A percentile compares a stretch with the other conserved stretches of the same genome.
phyloP scores from a whole-genome alignment of 495 filamentous ascomycete species.

The Pseudomonodictys pantanalensis region DNA sequence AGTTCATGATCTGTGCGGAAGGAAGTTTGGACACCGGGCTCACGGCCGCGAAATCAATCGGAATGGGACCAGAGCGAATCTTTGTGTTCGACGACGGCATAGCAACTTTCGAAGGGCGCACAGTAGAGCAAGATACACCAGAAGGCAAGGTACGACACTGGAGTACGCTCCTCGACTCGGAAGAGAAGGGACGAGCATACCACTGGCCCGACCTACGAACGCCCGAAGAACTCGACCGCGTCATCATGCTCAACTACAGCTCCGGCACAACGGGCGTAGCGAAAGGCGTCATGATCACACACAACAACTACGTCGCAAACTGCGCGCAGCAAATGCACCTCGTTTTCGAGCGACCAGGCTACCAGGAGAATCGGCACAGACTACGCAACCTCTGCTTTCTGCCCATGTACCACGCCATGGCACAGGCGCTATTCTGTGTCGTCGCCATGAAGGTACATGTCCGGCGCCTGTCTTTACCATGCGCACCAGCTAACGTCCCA shows the following conservation, averaged over 20 bases:
- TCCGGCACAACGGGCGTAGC: slow-evolving; percentile 79
- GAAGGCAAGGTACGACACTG: slow-evolving; percentile 34
- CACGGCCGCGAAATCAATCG: slow-evolving; percentile 33
- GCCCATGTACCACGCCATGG: slow-evolving; percentile 65
- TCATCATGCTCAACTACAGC: slow-evolving; percentile 61
- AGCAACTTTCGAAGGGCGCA: slow-evolving; percentile 36
- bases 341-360: slow-evolving; percentile 48
- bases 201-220: slow-evolving; percentile 35
- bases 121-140: slow-evolving; percentile 5
- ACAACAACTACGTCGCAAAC: slow-evolving; percentile 71
- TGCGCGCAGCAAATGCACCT: slow-evolving; percentile 52
- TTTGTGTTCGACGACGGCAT: slow-evolving; percentile 41
- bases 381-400: slow-evolving; percentile 57
- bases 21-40: slow-evolving; percentile 37
- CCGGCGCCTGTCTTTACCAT: too few species aligned
- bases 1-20: slow-evolving; percentile 50
- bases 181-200: slow-evolving; percentile 28
- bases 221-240: slow-evolving; percentile 30
- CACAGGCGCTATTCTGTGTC: slow-evolving; percentile 46
- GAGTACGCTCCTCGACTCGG: slow-evolving; percentile 36
- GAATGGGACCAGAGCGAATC: slow-evolving; percentile 30
- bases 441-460: slow-evolving; percentile 47
- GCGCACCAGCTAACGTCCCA: too few species aligned
- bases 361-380: slow-evolving; percentile 36
- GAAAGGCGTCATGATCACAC: slow-evolving; percentile 79